Conservation (phyloP, 768 basidiomycete species). For the Russula virescens region DNA sequence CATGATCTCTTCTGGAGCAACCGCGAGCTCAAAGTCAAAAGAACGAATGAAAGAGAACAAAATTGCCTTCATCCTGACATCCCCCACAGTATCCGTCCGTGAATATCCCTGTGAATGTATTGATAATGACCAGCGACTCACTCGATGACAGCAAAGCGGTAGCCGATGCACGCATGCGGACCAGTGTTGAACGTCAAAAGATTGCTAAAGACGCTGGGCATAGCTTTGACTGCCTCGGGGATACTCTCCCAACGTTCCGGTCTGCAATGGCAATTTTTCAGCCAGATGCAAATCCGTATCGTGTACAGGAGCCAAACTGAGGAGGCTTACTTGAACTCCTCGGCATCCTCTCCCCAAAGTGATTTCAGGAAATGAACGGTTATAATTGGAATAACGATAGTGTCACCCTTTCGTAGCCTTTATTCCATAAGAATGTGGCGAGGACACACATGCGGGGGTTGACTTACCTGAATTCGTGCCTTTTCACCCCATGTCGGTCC, state of each 20-base stretch:
- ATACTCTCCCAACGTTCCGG: conserved; percentile 24
- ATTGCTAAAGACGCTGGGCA: conserved; percentile 22
- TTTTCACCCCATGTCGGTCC: conserved; percentile 19
- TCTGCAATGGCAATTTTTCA: neutral
- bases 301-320: neutral
- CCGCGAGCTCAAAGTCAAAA: conserved; percentile 25
- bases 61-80: conserved; percentile 27
- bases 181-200: conserved; percentile 31
- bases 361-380: conserved; percentile 26
- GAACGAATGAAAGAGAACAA: conserved; percentile 26
- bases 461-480: conserved; percentile 9
- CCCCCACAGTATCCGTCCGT: neutral
- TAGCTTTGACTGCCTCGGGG: conserved; percentile 10
- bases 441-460: neutral
- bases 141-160: conserved; percentile 28
- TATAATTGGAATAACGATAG: conserved; percentile 26
- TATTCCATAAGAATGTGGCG: neutral
- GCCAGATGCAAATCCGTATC: neutral
- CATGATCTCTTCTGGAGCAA: conserved; percentile 16
- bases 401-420: conserved; percentile 22
- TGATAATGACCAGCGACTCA: conserved; percentile 5
- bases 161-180: conserved; percentile 30
- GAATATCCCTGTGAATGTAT: neutral
- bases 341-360: conserved; percentile 33
- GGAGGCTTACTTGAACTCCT: conserved; percentile 28